Evolutionary conservation across 768 basidiomycete species (phyloP).

Genomic region (Collybia sordida): DNA sequence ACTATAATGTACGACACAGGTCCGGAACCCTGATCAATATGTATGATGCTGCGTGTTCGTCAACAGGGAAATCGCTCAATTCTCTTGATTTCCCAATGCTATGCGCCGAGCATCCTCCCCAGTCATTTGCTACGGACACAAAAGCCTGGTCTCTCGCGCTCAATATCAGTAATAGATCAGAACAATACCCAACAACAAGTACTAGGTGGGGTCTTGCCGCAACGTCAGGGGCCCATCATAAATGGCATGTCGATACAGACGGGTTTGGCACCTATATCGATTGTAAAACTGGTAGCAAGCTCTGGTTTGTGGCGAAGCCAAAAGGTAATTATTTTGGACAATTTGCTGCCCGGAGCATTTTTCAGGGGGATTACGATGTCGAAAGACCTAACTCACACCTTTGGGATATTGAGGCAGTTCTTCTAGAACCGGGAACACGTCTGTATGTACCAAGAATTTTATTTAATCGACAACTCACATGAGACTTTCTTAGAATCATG

Average conservation of each 20-base stretch:
- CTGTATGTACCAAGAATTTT: constrained; percentile 1
- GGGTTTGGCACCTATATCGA: neutral
- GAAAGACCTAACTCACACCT: neutral
- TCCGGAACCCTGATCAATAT: neutral
- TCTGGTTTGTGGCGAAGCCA: neutral
- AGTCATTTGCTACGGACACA: neutral
- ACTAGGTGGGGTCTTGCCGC: too few species aligned
- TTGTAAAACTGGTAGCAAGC: neutral
- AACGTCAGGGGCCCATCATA: neutral
- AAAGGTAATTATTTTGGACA: neutral
- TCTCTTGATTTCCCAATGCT: neutral
- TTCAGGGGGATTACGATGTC: neutral
- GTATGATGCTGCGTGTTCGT: neutral
- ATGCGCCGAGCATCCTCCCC: neutral
- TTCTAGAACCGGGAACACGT: neutral
- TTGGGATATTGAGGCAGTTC: neutral
- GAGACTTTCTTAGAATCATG: neutral
- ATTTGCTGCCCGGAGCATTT: neutral
- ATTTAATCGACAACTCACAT: neutral
- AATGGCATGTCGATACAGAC: neutral
- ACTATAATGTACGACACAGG: neutral
- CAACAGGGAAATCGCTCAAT: neutral
- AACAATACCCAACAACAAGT: neutral
- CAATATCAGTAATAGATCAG: neutral
- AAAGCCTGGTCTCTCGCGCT: neutral